These are phyloP conservation scores for Daldinia decipiens DNA, from an alignment of 495 filamentous ascomycete species.

Conservation along the genomic window DNA sequence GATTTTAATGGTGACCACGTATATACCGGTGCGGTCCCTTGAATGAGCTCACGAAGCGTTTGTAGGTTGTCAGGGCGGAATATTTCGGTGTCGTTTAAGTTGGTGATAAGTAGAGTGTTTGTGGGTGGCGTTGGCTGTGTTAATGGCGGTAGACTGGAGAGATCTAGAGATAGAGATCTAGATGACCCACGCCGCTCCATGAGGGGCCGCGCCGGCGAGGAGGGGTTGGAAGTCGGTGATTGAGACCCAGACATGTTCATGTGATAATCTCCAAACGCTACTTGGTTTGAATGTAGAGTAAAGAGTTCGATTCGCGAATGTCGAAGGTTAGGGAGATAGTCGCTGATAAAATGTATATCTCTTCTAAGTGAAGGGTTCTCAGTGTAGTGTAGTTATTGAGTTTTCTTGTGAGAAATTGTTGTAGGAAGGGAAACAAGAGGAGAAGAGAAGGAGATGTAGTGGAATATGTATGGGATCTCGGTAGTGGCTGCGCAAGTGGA, in stretches of 20 bases:
- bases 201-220: slow-evolving; percentile 45
- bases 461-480: slow-evolving; percentile 33
- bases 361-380: slow-evolving; percentile 8
- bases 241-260: slow-evolving; percentile 44
- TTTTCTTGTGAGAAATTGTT: slow-evolving; percentile 17
- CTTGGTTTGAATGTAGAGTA: not conserved
- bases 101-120: slow-evolving; percentile 94
- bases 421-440: slow-evolving; percentile 22
- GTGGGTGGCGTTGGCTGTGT: slow-evolving; percentile 82
- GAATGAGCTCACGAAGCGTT: slow-evolving; percentile 77
- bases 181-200: slow-evolving; percentile 49
- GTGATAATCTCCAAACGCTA: not conserved
- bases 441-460: slow-evolving; percentile 21
- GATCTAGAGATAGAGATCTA: slow-evolving; percentile 76
- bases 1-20: slow-evolving; percentile 92
- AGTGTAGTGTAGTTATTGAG: slow-evolving; percentile 1
- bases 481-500: slow-evolving; percentile 37
- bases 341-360: not conserved
- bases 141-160: slow-evolving; percentile 81
- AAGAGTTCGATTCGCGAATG: not conserved
- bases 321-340: not conserved
- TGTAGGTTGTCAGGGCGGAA: slow-evolving; percentile 82
- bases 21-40: slow-evolving; percentile 74
- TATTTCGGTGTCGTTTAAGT: slow-evolving; percentile 79
- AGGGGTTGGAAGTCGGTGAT: slow-evolving; percentile 49